phyloP scores from a whole-genome alignment of 441 rosid genomes.

The Brassica hybrid region DNA sequence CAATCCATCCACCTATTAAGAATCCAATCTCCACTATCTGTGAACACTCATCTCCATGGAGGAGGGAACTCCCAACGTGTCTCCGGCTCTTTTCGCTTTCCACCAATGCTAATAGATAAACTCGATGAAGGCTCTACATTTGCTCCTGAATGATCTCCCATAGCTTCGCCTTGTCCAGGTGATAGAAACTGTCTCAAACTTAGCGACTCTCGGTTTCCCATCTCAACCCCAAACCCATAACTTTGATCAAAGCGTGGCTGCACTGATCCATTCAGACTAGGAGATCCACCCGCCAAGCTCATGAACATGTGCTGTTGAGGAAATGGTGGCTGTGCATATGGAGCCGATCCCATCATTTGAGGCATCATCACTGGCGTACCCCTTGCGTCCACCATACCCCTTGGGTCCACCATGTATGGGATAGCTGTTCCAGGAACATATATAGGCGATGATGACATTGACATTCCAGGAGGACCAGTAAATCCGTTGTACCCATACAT shows the following conservation, averaged over 20 bases:
- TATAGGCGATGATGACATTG: constrained; percentile 62
- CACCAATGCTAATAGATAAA: constrained; percentile 58
- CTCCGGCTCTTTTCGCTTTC: constrained; percentile 89
- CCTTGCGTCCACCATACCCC: constrained; percentile 69
- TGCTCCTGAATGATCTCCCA: constrained; percentile 67
- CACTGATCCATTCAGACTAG: constrained; percentile 49
- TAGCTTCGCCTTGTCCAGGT: constrained; percentile 44
- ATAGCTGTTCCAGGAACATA: constrained; percentile 67
- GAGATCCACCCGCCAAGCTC: constrained; percentile 62
- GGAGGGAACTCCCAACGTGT: constrained; percentile 86
- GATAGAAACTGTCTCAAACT: constrained; percentile 69
- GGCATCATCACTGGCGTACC: constrained; percentile 71
- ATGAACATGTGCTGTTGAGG: constrained; percentile 71
- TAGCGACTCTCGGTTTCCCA: constrained; percentile 60
- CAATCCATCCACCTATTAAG: constrained; percentile 39
- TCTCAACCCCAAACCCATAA: constrained; percentile 67
- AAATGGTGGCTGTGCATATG: constrained; percentile 57
- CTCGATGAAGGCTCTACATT: constrained; percentile 64
- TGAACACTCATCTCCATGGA: constrained; percentile 67
- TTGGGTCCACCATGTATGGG: constrained; percentile 82
- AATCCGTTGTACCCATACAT: constrained; percentile 65
- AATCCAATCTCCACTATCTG: constrained; percentile 39
- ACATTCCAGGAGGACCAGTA: constrained; percentile 54
- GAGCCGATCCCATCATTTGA: constrained; percentile 63
- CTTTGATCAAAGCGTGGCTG: constrained; percentile 77